Conservation (phyloP, 2,329 filamentous ascomycete species). For the Verticillium isaacii region DNA sequence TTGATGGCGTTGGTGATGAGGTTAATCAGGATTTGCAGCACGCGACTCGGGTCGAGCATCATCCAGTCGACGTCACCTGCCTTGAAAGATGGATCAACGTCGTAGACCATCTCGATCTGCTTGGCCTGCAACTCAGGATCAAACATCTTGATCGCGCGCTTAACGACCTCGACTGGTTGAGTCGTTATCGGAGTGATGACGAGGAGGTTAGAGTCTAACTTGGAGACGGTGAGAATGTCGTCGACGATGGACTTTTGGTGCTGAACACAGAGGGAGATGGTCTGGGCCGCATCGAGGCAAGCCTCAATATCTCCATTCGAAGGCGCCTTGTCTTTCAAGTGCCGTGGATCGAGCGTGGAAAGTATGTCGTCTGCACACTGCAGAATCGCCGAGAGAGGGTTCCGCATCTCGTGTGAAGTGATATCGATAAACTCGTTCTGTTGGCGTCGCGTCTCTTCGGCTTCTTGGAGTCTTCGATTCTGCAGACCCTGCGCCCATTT, state of each 20-base stretch:
- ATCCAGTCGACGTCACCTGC: conserved; percentile 49
- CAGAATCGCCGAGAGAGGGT: conserved; percentile 49
- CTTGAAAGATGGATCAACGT: conserved; percentile 42
- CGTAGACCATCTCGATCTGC: conserved; percentile 46
- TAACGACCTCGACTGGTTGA: conserved; percentile 46
- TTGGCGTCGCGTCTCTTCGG: conserved; percentile 35
- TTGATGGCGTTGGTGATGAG: conserved; percentile 59
- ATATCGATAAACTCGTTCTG: conserved; percentile 54
- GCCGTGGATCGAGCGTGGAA: conserved; percentile 15
- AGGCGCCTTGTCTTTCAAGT: conserved; percentile 15
- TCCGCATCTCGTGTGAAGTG: conserved; percentile 47
- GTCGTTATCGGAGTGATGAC: conserved; percentile 50
- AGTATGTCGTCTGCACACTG: conserved; percentile 53
- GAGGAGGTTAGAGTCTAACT: conserved; percentile 50
- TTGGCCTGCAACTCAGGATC: conserved; percentile 52
- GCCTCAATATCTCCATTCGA: conserved; percentile 33
- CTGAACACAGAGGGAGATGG: conserved; percentile 50
- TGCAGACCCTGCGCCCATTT: conserved; percentile 36
- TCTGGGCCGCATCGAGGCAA: conserved; percentile 50
- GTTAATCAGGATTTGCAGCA: conserved; percentile 57
- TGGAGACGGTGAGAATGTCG: conserved; percentile 42
- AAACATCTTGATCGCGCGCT: conserved; percentile 53
- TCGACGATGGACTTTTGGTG: conserved; percentile 51
- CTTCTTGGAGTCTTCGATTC: conserved; percentile 27
- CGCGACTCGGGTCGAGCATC: conserved; percentile 50